Evolutionary conservation across 805 yeast genomes (phyloP).

Genomic region (Tanozyma kutaoensis): DNA sequence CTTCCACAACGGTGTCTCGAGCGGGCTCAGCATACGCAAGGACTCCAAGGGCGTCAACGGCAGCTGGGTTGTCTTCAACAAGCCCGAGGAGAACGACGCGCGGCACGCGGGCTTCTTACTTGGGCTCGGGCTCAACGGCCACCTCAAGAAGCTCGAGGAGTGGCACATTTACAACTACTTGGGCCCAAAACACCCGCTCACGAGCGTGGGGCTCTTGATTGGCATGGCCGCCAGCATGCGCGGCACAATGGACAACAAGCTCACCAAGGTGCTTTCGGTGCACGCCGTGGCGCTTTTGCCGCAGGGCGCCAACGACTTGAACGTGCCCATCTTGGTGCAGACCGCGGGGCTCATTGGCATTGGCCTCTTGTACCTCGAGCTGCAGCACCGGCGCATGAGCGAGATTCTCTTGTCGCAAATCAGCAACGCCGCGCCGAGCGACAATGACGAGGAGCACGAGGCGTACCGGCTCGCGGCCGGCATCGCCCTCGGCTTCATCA

Average conservation of each 20-base stretch:
- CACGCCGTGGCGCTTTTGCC: slow-evolving; percentile 90
- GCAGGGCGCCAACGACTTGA: slow-evolving; percentile 77
- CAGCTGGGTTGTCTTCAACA: slow-evolving; percentile 84
- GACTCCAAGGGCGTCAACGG: slow-evolving; percentile 64
- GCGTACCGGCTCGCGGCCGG: slow-evolving; percentile 85
- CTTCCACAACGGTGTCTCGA: slow-evolving; percentile 84
- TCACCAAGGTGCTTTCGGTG: slow-evolving; percentile 84
- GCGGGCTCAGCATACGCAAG: slow-evolving; percentile 66
- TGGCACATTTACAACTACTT: slow-evolving; percentile 93
- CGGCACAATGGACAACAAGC: slow-evolving; percentile 74
- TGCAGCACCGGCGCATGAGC: slow-evolving; percentile 79
- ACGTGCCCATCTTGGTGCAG: slow-evolving; percentile 73
- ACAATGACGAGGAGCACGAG: slow-evolving; percentile 49
- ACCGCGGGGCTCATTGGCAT: slow-evolving; percentile 86
- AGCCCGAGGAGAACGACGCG: slow-evolving; percentile 55
- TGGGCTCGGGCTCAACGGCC: slow-evolving; percentile 89
- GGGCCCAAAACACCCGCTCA: slow-evolving; percentile 75
- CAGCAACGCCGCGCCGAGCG: slow-evolving; percentile 38
- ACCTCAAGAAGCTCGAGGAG: slow-evolving; percentile 69
- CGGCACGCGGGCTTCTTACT: slow-evolving; percentile 93
- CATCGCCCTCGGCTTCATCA: slow-evolving; percentile 71
- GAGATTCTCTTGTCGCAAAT: slow-evolving; percentile 66
- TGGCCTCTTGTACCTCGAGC: slow-evolving; percentile 67
- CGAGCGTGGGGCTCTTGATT: slow-evolving; percentile 75
- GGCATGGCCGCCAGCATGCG: slow-evolving; percentile 87